Percentiles rank a stretch among this genome's conserved stretches.
These are phyloP conservation scores for Hippophae rhamnoides DNA, from an alignment of 306 rosid genomes.

Conservation along the genomic window DNA sequence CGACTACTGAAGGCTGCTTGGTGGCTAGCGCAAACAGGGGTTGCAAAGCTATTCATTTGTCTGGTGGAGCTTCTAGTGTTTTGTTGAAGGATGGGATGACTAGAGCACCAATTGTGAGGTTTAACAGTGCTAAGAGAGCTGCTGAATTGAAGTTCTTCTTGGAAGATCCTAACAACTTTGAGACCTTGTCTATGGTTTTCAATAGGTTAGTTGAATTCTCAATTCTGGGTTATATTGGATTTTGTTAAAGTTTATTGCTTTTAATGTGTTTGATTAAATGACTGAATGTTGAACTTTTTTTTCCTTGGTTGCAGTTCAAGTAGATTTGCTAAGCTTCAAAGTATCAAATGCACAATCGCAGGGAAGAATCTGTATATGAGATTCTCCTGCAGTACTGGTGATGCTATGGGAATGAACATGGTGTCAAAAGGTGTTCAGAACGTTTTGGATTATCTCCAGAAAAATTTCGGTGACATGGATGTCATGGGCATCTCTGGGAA, in stretches of 20 bases:
- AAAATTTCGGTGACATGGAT: constrained; percentile 81
- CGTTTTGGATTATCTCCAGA: constrained; percentile 57
- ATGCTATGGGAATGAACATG: constrained; percentile 99
- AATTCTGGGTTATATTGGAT: not conserved
- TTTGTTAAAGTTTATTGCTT: not conserved
- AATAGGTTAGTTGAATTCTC: constrained; percentile 35
- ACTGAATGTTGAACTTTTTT: not conserved
- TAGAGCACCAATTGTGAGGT: constrained; percentile 81
- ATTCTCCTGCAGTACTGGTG: constrained; percentile 74
- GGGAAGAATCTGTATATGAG: constrained; percentile 77
- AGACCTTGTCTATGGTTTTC: constrained; percentile 48
- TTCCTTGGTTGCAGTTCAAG: constrained; percentile 45
- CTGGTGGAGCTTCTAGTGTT: constrained; percentile 65
- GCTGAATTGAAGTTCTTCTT: constrained; percentile 61
- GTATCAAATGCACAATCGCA: constrained; percentile 44
- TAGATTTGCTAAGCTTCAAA: constrained; percentile 64
- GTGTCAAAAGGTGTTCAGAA: constrained; percentile 88
- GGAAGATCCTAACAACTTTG: constrained; percentile 58
- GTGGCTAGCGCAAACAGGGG: constrained; percentile 89
- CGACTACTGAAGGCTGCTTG: constrained; percentile 81
- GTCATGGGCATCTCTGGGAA: constrained; percentile 84
- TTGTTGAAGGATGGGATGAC: constrained; percentile 75
- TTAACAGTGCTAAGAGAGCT: constrained; percentile 55
- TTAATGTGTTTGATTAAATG: not conserved
- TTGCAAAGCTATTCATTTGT: constrained; percentile 64